Base-by-base conservation (phyloP, 2,329 filamentous ascomycete species). In the Verticillium nonalfalfae region DNA sequence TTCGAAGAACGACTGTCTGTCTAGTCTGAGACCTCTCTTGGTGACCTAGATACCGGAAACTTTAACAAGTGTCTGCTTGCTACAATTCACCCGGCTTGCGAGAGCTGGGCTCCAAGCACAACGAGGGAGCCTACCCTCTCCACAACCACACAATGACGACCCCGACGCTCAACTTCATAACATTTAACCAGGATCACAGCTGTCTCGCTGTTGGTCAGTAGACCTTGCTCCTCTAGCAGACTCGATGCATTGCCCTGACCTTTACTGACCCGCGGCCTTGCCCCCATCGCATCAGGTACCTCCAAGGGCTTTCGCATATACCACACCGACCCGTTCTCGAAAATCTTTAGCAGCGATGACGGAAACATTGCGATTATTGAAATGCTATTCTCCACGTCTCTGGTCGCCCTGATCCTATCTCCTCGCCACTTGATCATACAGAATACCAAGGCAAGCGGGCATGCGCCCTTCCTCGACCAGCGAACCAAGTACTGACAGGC, bases 151-250 rank as follows among this genome's bases (percentile, higher is more conserved):
- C 68, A 63, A 91, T 91, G 88, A 78, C 87, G 66, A 82, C 73
- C 66, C 88, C 89, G 74, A 79, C 87, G 57, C 92, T 98, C 81
- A 99, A 99, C 78, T 99, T 96, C 78, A 92, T 99, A 70, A 97
- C 94, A 52, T 99, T 98, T 78, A 99, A 99, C 78, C 95, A 99
- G 81, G 95, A 99, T 81, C 93, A 97, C 80, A 96, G 91, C 83
- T 94, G 94, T 76, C 84, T 99, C 66, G 94, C 94, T 79, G 93
- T 99, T 69, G 94, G 92, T 93, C 81, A 72, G 88, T 59, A 18
- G 13, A 60, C 57, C 56, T 14, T 61, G 33, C 26, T 31, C 40
- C 59, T 33, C 31, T 45, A 10, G 4, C n/a, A 52, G 39, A 18
- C 56, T 31, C 26, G 36, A 58, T 59, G 63, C 45, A 4, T 18